phyloP scores from a whole-genome alignment of 257 asterid genomes.

The Galeopsis tetrahit region DNA sequence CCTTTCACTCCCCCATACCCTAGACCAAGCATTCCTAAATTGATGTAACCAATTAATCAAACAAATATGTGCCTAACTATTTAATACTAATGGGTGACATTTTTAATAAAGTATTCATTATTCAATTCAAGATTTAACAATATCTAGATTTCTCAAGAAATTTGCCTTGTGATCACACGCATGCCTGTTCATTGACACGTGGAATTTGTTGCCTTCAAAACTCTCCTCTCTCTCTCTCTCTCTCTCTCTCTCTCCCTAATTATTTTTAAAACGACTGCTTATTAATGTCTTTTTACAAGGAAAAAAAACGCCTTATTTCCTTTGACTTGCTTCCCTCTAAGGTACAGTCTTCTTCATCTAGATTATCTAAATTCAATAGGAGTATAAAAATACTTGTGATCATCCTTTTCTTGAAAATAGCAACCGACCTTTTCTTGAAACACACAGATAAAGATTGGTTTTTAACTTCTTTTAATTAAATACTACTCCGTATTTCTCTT shows the following conservation, averaged over 20 bases:
- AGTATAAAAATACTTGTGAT: background rate
- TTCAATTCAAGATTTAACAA: too few species aligned
- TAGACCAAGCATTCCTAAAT: too few species aligned
- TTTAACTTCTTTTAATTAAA: background rate
- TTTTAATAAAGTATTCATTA: too few species aligned
- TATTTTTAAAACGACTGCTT: constrained; percentile 7
- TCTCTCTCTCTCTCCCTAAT: constrained; percentile 25
- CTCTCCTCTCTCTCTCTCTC: constrained; percentile 15
- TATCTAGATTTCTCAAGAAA: background rate
- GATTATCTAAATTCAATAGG: background rate
- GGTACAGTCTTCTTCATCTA: constrained; percentile 31
- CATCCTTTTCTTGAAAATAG: constrained; percentile 8
- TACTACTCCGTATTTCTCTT: background rate
- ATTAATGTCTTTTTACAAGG: background rate
- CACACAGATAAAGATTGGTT: constrained; percentile 4
- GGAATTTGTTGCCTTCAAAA: constrained; percentile 15
- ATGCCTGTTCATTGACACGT: constrained; percentile 38
- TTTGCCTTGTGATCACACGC: constrained; percentile 4
- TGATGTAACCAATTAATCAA: too few species aligned
- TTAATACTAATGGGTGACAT: too few species aligned
- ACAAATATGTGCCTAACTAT: too few species aligned
- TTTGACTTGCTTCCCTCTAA: constrained; percentile 5
- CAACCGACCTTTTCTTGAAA: background rate
- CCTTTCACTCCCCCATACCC: too few species aligned
- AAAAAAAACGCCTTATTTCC: background rate